Percentiles rank a stretch among this genome's conserved stretches.
Conservation (phyloP, 768 basidiomycete genomes). For the Russula foetens region DNA sequence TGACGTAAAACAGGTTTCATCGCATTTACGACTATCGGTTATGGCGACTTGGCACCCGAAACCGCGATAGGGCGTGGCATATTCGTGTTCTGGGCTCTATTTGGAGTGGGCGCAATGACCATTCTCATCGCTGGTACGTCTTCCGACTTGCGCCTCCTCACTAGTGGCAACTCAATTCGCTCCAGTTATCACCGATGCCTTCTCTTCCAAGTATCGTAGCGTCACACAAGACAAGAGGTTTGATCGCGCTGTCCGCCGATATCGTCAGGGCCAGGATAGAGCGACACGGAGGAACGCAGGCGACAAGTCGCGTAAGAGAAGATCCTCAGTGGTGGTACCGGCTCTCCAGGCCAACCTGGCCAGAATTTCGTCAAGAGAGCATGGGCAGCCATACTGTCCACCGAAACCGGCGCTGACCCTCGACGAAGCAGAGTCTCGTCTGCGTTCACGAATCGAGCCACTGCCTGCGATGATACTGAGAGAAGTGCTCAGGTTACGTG, state of each 20-base stretch:
- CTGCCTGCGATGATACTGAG: conserved; percentile 34
- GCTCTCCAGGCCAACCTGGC: conserved; percentile 2
- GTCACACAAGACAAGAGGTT: conserved; percentile 11
- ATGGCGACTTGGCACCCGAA: conserved; percentile 55
- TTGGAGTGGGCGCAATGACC: conserved; percentile 72
- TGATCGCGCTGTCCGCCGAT: conserved; percentile 18
- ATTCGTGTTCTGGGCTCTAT: conserved; percentile 71
- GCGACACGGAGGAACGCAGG: background rate
- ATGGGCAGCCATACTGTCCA: background rate
- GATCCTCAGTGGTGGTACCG: background rate
- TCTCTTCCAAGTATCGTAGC: conserved; percentile 45
- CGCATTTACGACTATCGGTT: conserved; percentile 69
- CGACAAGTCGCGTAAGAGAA: background rate
- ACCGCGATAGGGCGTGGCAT: conserved; percentile 66
- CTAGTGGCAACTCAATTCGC: background rate
- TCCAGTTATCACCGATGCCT: conserved; percentile 58
- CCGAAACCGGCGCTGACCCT: background rate
- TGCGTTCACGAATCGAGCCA: conserved; percentile 30
- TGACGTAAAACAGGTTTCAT: conserved; percentile 44
- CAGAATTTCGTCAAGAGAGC: background rate
- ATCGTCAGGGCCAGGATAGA: conserved; percentile 7
- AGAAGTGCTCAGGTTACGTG: conserved; percentile 33
- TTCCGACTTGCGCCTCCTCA: background rate
- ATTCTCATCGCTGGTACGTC: conserved; percentile 59
- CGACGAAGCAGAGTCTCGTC: conserved; percentile 12